These are phyloP conservation scores for Penicillium janthinellum DNA, from an alignment of 2,329 filamentous ascomycete species.

Conservation along the genomic window DNA sequence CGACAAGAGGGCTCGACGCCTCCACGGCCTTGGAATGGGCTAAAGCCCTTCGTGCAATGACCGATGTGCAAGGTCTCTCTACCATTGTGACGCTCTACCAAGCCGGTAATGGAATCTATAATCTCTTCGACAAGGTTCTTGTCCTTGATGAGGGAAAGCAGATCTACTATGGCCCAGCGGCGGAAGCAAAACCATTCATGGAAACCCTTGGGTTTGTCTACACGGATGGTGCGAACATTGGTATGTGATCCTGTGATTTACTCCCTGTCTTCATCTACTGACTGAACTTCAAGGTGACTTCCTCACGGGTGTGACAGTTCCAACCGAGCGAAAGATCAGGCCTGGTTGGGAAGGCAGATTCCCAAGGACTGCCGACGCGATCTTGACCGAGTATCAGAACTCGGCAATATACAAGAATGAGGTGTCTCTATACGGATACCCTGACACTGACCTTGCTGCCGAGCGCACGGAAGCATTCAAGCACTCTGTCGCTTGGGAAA, in stretches of 20 bases:
- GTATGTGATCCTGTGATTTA: constrained; percentile 21
- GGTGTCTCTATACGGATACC: constrained; percentile 60
- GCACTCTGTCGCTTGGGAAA: constrained; percentile 56
- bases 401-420: constrained; percentile 55
- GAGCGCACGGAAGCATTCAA: constrained; percentile 57
- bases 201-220: constrained; percentile 66
- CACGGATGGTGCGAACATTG: constrained; percentile 62
- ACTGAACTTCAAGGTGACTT: constrained; percentile 49
- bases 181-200: constrained; percentile 65
- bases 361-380: constrained; percentile 45
- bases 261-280: not conserved
- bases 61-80: constrained; percentile 61
- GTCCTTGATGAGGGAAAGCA: constrained; percentile 67
- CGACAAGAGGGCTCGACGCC: constrained; percentile 66
- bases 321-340: constrained; percentile 50
- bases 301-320: constrained; percentile 65
- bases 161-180: constrained; percentile 64
- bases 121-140: constrained; percentile 70
- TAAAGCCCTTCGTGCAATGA: constrained; percentile 63
- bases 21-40: constrained; percentile 64
- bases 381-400: constrained; percentile 56
- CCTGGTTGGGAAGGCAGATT: constrained; percentile 49
- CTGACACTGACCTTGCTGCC: constrained; percentile 52
- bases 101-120: constrained; percentile 69
- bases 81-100: constrained; percentile 69